Base-by-base conservation (phyloP, 371 early-diverging fungal species). In the Paramicrosporidium saccamoebae region DNA sequence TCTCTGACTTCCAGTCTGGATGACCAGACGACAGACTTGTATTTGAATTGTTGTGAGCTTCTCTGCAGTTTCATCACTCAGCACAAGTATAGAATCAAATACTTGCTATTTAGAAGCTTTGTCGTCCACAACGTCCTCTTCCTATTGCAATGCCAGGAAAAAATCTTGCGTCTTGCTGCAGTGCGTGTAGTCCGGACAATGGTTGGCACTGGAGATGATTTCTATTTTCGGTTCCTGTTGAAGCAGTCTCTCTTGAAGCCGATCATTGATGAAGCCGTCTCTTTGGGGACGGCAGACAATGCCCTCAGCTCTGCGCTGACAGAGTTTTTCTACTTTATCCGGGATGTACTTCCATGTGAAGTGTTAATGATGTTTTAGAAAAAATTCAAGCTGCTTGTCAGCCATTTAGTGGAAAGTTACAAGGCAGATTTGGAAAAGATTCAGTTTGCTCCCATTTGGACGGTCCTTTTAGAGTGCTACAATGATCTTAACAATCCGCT, bases 281-380 rank as follows among this genome's bases (percentile, higher is more conserved):
- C n/a, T 43, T 69, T 12, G 22, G 55, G 20, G 50, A 52, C 10
- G 62, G 64, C 2, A 44, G 55, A 74, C 33, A 79, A 78, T 28
- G 33, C 78, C 21, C 24, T 77, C 19, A 71, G 74, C 32, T 78
- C 82, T 1, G 72, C 79, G 0, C 75, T 67, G 28, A 45, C 77
- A 19, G 78, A 78, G 27, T 36, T 84, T 15, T 55, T 84, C 25
- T 69, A 65, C 11, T 64, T 49, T 33, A 58, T 81, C 24, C 48
- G 58, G 25, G 58, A 43, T 35, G 64, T 64, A 46, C 32, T 35
- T 23, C 8, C 16, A 16, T 4, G 5, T 24, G 9, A 16, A 17
- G n/a, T 3, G 12, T 16, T 1, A 2, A 23, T 22, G 2, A 13
- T 23, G 19, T 6, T 30, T 10, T 22, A 55, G 54, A 60, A 65